A percentile compares a stretch with the other conserved stretches of the same genome.
phyloP scores from a whole-genome alignment of 2,329 filamentous ascomycete species.

The Emergomyces orientalis region DNA sequence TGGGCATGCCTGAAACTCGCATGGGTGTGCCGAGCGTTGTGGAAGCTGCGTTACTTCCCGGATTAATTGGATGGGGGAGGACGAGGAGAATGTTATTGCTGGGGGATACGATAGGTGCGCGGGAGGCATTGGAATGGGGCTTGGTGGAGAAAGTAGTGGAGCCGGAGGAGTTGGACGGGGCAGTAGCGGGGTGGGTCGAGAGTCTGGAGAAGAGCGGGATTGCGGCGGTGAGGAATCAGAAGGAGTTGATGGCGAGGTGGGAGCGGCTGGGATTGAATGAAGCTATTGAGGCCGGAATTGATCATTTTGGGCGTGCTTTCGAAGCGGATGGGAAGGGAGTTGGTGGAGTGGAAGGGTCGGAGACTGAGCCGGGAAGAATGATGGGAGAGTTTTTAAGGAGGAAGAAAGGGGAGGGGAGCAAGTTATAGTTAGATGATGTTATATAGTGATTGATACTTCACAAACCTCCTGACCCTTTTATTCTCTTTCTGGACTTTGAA shows the following conservation, averaged over 20 bases:
- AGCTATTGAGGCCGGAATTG: conserved; percentile 21
- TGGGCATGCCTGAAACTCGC: conserved; percentile 35
- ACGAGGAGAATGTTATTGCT: conserved; percentile 29
- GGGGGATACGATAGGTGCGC: conserved; percentile 27
- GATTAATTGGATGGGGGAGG: conserved; percentile 31
- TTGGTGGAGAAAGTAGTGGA: conserved; percentile 30
- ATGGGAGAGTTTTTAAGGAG: conserved; percentile 11
- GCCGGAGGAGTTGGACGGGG: conserved; percentile 21
- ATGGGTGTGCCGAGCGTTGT: conserved; percentile 34
- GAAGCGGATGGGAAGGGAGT: conserved; percentile 7
- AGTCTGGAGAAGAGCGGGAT: conserved; percentile 25
- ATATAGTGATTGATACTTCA: background rate
- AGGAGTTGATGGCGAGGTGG: conserved; percentile 24
- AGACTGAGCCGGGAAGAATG: conserved; percentile 8
- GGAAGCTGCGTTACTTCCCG: conserved; percentile 31
- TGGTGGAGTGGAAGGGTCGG: background rate
- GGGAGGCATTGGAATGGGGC: conserved; percentile 28
- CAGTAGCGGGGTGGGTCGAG: conserved; percentile 26
- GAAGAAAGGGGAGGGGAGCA: conserved; percentile 8
- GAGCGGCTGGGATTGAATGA: conserved; percentile 19
- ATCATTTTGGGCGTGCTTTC: conserved; percentile 22
- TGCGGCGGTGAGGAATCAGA: conserved; percentile 27
- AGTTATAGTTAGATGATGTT: background rate
- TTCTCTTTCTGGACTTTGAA: background rate
- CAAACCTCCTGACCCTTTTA: background rate